Evolutionary conservation across 1,284 basidiomycete genomes (phyloP).

Genomic region (Laetiporus sulphureus): DNA sequence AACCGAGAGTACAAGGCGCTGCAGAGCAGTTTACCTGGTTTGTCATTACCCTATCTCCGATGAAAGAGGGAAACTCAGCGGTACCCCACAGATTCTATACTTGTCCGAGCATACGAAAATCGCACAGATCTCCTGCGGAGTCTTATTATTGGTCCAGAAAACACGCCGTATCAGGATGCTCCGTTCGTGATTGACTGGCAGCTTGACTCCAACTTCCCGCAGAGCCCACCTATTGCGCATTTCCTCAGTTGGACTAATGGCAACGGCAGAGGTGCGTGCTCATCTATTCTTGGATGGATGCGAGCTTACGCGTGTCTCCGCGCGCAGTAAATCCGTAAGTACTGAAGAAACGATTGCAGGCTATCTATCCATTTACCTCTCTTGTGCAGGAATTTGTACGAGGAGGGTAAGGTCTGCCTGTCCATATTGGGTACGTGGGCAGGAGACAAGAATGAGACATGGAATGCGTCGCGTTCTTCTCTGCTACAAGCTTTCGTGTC

Average conservation of each 20-base stretch:
- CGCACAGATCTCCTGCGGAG: slow-evolving; percentile 81
- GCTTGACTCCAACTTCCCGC: slow-evolving; percentile 83
- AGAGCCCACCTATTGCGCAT: slow-evolving; percentile 81
- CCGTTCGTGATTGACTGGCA: slow-evolving; percentile 95
- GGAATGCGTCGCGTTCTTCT: slow-evolving; percentile 77
- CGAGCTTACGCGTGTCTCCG: slow-evolving; percentile 62
- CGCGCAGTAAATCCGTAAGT: not conserved
- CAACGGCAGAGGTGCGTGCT: slow-evolving; percentile 71
- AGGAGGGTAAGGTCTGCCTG: slow-evolving; percentile 93
- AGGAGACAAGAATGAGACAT: slow-evolving; percentile 81
- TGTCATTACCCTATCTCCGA: no score
- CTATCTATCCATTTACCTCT: not conserved
- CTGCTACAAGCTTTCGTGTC: slow-evolving; percentile 90
- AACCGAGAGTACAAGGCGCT: slow-evolving; percentile 82
- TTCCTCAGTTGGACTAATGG: slow-evolving; percentile 94
- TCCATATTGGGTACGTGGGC: slow-evolving; percentile 91
- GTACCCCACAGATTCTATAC: slow-evolving; percentile 50
- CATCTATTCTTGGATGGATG: not conserved
- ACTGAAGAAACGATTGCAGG: not conserved
- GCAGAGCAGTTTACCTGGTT: slow-evolving; percentile 75
- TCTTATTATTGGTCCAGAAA: slow-evolving; percentile 88
- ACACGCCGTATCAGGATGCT: slow-evolving; percentile 90
- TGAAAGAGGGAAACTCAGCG: no score
- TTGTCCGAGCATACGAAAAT: slow-evolving; percentile 74
- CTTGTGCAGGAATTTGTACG: slow-evolving; percentile 77